phyloP scores from a whole-genome alignment of 2,329 filamentous ascomycete genomes.

The Aspergillus fumigatus region DNA sequence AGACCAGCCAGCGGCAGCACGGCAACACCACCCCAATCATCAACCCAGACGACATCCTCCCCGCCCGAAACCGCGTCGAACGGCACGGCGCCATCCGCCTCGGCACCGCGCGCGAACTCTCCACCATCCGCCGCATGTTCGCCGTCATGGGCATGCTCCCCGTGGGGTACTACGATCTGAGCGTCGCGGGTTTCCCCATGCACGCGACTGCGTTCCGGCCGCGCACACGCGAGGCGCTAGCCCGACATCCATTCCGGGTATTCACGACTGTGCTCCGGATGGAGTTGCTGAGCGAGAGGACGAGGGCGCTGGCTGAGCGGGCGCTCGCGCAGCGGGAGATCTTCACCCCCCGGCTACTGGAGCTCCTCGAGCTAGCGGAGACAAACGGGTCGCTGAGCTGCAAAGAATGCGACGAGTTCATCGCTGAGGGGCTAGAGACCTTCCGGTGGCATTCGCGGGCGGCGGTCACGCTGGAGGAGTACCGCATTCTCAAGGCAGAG shows the following conservation, averaged over 20 bases:
- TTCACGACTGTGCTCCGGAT: conserved; percentile 41
- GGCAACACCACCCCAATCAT: neutral
- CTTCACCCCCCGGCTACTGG: conserved; percentile 38
- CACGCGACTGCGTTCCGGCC: conserved; percentile 52
- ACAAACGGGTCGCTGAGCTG: conserved; percentile 22
- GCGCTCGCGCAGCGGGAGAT: conserved; percentile 39
- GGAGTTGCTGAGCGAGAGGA: conserved; percentile 36
- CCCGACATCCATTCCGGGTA: conserved; percentile 44
- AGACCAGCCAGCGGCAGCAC: conserved; percentile 7
- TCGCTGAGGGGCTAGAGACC: conserved; percentile 42
- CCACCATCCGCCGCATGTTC: conserved; percentile 44
- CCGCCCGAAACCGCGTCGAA: conserved; percentile 27
- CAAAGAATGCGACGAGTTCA: conserved; percentile 34
- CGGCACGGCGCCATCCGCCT: conserved; percentile 49
- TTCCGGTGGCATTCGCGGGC: conserved; percentile 47
- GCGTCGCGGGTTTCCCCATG: conserved; percentile 45
- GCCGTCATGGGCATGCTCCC: conserved; percentile 46
- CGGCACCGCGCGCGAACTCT: conserved; percentile 43
- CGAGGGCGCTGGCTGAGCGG: conserved; percentile 28
- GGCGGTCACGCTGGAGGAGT: conserved; percentile 39
- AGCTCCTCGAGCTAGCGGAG: conserved; percentile 36
- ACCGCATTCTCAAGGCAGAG: conserved; percentile 39
- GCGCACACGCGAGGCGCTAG: conserved; percentile 28
- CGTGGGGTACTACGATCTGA: conserved; percentile 52
- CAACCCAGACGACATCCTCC: conserved; percentile 21